Base-by-base conservation (phyloP, 495 filamentous ascomycete species). In the Penicillium lagena region DNA sequence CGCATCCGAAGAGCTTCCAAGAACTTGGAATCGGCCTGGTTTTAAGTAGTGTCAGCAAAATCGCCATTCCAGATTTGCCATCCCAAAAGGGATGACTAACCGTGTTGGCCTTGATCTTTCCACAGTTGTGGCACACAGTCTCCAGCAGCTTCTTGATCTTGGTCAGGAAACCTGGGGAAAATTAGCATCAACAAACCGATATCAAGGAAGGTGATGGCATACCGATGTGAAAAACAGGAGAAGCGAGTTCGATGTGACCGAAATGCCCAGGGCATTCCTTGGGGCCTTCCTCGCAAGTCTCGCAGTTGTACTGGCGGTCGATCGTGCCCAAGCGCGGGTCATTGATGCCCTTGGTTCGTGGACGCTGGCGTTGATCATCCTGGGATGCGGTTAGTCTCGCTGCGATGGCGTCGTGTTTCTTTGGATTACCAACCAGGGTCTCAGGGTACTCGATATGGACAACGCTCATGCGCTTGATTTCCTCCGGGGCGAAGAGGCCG, bases 111-210 rank as follows among this genome's bases (percentile, higher is more conserved):
- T 93, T 77, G 52, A 97, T 85, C 76, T 89, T 96, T 64, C 89
- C 88, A 74, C 93, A 99, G 68, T 93, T 95, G 69, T 93, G 90
- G 76, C 93, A 99, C 59, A 97, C 90, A 29, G 86, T 89, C 77
- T 99, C 93, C 52, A 99, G 75, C 46, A 99, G 73, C 73, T 96
- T 97, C 79, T 99, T 97, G 57, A 90, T 89, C 69, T 96, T 96
- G 51, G 85, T 90, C 67, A 99, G 82, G 67, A 96, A 98, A 50
- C 93, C 84, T 86, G 52, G 9, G 37, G 29, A 43, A 44, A 45
- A 61, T 77, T 47, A 75, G 66, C 45, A 45, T 49, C 22, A 34
- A 17, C 37, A 14, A 8, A 32, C 39, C 37, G 22, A n/a, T 32
- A 12, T 6, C 14, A 4, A 12, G n/a, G 9, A 28, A 13, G 22